Conservation (phyloP, 805 yeast genomes). For the Kluyveromyces siamensis region DNA sequence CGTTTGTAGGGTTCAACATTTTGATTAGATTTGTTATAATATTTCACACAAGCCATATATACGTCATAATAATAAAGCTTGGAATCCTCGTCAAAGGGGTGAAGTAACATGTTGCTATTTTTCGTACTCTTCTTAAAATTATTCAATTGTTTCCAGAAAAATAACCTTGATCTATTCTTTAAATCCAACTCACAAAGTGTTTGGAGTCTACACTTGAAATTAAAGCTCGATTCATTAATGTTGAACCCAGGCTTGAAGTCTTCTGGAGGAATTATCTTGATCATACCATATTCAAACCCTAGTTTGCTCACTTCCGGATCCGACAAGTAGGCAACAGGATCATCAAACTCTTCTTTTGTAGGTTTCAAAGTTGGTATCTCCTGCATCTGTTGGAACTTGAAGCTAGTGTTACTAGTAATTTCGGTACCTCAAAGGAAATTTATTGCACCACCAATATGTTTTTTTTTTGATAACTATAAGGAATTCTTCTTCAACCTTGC, state of each 20-base stretch:
- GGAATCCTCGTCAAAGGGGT: background rate
- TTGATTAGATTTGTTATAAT: conserved; percentile 5
- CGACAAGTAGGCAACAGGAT: conserved; percentile 62
- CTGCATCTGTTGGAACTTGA: conserved; percentile 7
- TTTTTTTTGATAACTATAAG: background rate
- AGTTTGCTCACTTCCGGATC: conserved; percentile 32
- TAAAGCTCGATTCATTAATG: conserved; percentile 43
- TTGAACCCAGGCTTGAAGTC: conserved; percentile 44
- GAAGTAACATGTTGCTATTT: conserved; percentile 2
- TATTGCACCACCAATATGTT: no score
- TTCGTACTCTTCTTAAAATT: conserved; percentile 34
- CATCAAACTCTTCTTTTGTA: conserved; percentile 43
- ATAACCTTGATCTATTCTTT: conserved; percentile 50
- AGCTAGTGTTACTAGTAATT: background rate
- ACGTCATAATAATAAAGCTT: conserved; percentile 32
- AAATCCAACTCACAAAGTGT: conserved; percentile 55
- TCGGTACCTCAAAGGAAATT: background rate
- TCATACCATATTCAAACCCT: conserved; percentile 62
- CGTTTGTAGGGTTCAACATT: background rate
- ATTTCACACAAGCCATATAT: conserved; percentile 28
- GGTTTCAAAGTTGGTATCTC: conserved; percentile 50
- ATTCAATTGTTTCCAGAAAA: conserved; percentile 52
- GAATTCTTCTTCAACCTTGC: background rate
- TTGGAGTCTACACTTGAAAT: conserved; percentile 63
- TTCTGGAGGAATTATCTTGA: conserved; percentile 61